Percentiles rank a stretch among this genome's conserved stretches.
These are phyloP conservation scores for Cardiospermum halicacabum DNA, from an alignment of 345 rosid species.

Conservation along the genomic window DNA sequence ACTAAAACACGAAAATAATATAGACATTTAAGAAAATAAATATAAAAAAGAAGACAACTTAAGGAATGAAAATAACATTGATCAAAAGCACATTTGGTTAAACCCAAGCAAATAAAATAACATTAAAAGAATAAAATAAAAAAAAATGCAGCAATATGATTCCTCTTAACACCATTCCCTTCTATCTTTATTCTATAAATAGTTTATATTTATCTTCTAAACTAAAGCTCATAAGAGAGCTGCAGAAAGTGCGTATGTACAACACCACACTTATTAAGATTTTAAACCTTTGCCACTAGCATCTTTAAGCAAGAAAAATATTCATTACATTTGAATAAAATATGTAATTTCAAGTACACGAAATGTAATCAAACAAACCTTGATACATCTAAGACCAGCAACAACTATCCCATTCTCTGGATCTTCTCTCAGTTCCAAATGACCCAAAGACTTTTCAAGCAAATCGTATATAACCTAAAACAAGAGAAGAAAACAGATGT, in stretches of 20 bases:
- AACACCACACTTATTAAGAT: not conserved
- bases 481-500: constrained; percentile 15
- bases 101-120: not conserved
- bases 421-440: constrained; percentile 97
- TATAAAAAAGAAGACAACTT: too few species aligned
- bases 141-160: too few species aligned
- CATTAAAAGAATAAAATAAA: too few species aligned
- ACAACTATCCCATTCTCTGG: constrained; percentile 87
- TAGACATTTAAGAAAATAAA: too few species aligned
- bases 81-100: too few species aligned
- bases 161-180: not conserved
- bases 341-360: not conserved
- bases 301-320: constrained; percentile 2
- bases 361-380: constrained; percentile 44
- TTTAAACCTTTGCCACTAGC: not conserved
- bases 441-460: constrained; percentile 86
- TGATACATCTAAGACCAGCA: constrained; percentile 78
- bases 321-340: not conserved
- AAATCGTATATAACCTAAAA: constrained; percentile 88
- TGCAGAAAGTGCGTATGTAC: not conserved
- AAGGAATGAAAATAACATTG: too few species aligned
- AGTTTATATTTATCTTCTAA: not conserved
- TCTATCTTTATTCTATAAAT: not conserved
- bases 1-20: not conserved
- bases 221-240: not conserved